Evolutionary conservation across 129 eudicot genomes (phyloP), one percentile per base, ranked within the genome.

Genomic region (Deinandra increscens): DNA sequence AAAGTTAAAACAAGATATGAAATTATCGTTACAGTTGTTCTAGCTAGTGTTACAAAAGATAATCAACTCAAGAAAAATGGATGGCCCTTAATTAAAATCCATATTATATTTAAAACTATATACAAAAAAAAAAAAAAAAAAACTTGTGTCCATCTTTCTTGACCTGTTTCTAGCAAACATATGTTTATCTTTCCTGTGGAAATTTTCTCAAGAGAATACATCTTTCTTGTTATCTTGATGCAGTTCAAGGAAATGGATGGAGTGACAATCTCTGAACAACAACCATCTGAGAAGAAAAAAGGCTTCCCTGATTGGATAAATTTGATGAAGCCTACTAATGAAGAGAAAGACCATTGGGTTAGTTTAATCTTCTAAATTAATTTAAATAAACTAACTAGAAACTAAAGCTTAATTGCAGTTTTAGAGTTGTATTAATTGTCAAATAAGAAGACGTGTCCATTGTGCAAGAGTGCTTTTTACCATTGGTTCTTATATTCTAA

Each of bases 281-380:
- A 88, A 62, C 87, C 81, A 76, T 33, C 87, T 29, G 96, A 91
- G 66, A 91, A 82, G 88, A 91, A 80, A 81, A 91, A 84, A 88
- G 87, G 83, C 18, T 66, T 91, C 38, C 79, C 79, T 61, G 94
- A 88, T 77, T 88, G 93, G 96, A 76, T 66, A 87, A 91, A 82
- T 75, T 82, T 91, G 79, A 86, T 85, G 34, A 91, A 84, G 80
- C 96, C 94, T 26, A 81, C 69, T 31, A 76, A 82, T 80, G 96
- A 84, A 78, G 96, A 91, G 80, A 88, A 91, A 79, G 94, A 88
- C 60, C 91, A 88, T 75, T 91, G 96, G 96, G 83, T 79, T 67
- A 67, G 79, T 72, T 60, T 37, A 58, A 79, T 78, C 46, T 66
- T 59, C 46, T 49, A 8, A 0, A 36, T 15, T 9, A 18, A 50